phyloP scores from a whole-genome alignment of 1,139 yeast genomes.

The Protomyces pachydermus region DNA sequence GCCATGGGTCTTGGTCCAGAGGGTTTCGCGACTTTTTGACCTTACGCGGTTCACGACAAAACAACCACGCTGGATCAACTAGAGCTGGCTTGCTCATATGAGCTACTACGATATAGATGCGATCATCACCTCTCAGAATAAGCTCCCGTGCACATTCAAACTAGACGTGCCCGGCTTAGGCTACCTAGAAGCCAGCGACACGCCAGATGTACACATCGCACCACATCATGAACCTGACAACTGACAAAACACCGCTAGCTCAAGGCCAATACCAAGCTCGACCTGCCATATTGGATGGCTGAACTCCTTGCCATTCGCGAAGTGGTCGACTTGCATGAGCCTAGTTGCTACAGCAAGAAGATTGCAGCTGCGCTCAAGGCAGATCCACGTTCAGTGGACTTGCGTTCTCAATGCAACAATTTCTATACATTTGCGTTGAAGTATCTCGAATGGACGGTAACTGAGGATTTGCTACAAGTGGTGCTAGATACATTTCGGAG shows the following conservation, averaged over 20 bases:
- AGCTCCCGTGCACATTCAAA: constrained; percentile 29
- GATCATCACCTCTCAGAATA: constrained; percentile 26
- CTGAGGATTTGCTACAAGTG: constrained; percentile 26
- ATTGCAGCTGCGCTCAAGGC: constrained; percentile 80
- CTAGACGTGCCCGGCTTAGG: constrained; percentile 30
- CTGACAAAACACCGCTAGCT: constrained; percentile 39
- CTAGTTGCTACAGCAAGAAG: constrained; percentile 46
- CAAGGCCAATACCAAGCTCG: constrained; percentile 60
- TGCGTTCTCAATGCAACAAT: constrained; percentile 61
- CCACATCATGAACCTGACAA: not conserved
- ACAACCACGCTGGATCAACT: too few relatives aligned
- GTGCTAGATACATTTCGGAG: constrained; percentile 48
- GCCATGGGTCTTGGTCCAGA: not conserved
- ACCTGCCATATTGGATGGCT: constrained; percentile 87
- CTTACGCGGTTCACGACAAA: too few relatives aligned
- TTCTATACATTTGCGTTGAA: constrained; percentile 52
- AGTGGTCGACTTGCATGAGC: constrained; percentile 42
- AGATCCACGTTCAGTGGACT: constrained; percentile 60
- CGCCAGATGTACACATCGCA: not conserved
- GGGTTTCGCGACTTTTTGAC: too few relatives aligned
- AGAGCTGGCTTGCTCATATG: not conserved
- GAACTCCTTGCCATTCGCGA: constrained; percentile 56
- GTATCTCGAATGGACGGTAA: constrained; percentile 12
- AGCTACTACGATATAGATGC: constrained; percentile 28
- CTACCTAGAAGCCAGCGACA: constrained; percentile 26